Base-by-base conservation (phyloP, 495 filamentous ascomycete species). In the Xylaria venustula region DNA sequence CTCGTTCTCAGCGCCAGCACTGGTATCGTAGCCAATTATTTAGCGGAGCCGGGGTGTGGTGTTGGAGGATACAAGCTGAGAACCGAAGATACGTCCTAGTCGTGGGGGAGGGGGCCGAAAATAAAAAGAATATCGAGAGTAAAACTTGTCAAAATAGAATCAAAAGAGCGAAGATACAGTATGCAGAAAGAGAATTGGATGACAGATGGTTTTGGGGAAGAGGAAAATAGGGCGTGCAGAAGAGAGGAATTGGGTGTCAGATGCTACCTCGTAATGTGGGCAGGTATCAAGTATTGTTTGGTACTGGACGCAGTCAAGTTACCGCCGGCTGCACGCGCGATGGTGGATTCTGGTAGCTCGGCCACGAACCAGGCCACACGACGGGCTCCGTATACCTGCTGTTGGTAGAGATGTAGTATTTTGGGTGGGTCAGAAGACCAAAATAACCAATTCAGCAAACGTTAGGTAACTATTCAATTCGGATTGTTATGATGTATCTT, bases 261-360 rank as follows among this genome's bases (percentile, higher is more conserved):
- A 45, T 45, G 42, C n/a, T 20, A 45, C 42, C 42, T 20, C 6
- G 37, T 40, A 40, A 40, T 5, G 37, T 40, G 15, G 37, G 37
- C 14, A 11, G 37, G 37, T 40, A 40, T 40, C 14, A 20, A 22
- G 17, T 3, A 20, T 4, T 45, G 42, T 20, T 46, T 22, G 17
- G 37, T 55, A 32, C 3, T 11, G n/a, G 5, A 55, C 41, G 40
- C 53, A 45, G 41, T 11, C 53, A 37, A 45, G 40, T 55, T 28
- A 55, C 28, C 53, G 53, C 53, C 45, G 41, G 36, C 17, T 32
- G 26, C 53, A 55, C 53, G 53, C 53, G 53, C 53, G 37, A 9
- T 55, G 53, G 53, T 55, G 53, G 53, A 25, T 30, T 55, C 40
- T 45, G 52, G 3, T 15, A 45, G 5, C 19, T 4, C 4, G 42